These are phyloP conservation scores for Pseudogymnoascus sp. DNA, from an alignment of 2,329 filamentous ascomycete species.

Conservation along the genomic window DNA sequence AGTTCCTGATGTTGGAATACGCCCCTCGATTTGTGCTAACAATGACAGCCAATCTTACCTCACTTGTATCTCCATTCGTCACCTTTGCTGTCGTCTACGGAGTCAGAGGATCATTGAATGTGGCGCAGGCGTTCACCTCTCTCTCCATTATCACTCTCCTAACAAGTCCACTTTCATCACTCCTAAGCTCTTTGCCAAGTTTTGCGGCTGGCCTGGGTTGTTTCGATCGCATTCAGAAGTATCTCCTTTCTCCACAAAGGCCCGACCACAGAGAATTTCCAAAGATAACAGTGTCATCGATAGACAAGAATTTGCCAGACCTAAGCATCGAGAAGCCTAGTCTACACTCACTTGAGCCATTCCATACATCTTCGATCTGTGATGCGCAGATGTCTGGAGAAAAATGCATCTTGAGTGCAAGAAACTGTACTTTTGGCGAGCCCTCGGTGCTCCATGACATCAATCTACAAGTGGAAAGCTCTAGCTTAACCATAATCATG, in stretches of 20 bases:
- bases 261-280: background rate
- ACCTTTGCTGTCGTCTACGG: constrained; percentile 19
- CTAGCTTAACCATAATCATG: constrained; percentile 13
- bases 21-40: constrained; percentile 10
- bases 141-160: constrained; percentile 10
- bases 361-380: background rate
- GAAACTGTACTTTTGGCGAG: background rate
- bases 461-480: constrained; percentile 2
- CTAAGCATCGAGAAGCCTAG: background rate
- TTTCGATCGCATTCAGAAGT: constrained; percentile 11
- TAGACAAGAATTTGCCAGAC: background rate
- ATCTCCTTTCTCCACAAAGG: constrained; percentile 3
- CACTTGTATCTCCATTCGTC: constrained; percentile 17
- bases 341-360: background rate
- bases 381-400: background rate
- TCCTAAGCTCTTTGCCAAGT: background rate
- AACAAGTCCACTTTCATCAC: background rate
- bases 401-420: background rate
- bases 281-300: background rate
- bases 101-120: constrained; percentile 5
- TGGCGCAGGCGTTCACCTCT: constrained; percentile 8
- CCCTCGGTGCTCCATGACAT: constrained; percentile 11
- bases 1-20: background rate
- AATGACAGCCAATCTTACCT: constrained; percentile 7
- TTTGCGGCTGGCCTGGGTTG: constrained; percentile 2